Base-by-base conservation (phyloP, 257 asterid genomes). In the Leonotis leonurus region DNA sequence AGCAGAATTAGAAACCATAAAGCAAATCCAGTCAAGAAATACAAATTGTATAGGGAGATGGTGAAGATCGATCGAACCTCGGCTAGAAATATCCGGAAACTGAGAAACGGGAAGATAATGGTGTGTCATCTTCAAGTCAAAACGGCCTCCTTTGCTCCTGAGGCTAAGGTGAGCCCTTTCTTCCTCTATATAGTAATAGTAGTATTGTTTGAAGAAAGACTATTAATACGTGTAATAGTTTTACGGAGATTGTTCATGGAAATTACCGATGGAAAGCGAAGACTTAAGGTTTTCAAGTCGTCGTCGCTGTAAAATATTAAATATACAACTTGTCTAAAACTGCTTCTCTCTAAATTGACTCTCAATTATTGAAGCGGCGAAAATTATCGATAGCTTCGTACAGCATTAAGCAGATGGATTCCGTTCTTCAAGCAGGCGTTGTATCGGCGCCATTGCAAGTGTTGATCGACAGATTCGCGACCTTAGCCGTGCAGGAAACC, bases 371-470 rank as follows among this genome's bases (percentile, higher is more conserved):
- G 48, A 40, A 40, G 41, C 41, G 11, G 41, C 41, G 3, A 36
- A 36, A n/a, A 9, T 8, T 13, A 2, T 36, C 40, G 2, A 1
- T 37, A 29, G 44, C 44, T 12, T 4, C 46, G 2, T n/a, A n/a
- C n/a, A n/a, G n/a, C n/a, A n/a, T n/a, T n/a, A n/a, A 44, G 20
- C n/a, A 9, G 22, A 62, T 68, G 74, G 64, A 73, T 40, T 30
- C 63, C 6, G 20, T 73, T 24, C 71, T 73, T 30, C 78, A 73
- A 68, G 78, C 78, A 0, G 71, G 74, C 1, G 21, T 63, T 8
- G 56, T 73, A 32, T 56, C 78, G 8, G 75, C 78, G 39, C 71
- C 78, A 17, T 10, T 74, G 33, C 72, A 74, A 64, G 69, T 69
- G 27, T 16, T 68, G 3, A 64, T 62, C 3, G 81, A 72, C 17